Percentiles rank a stretch among this genome's conserved stretches.
phyloP scores from a whole-genome alignment of 495 filamentous ascomycete species.

The Trichoderma virens region DNA sequence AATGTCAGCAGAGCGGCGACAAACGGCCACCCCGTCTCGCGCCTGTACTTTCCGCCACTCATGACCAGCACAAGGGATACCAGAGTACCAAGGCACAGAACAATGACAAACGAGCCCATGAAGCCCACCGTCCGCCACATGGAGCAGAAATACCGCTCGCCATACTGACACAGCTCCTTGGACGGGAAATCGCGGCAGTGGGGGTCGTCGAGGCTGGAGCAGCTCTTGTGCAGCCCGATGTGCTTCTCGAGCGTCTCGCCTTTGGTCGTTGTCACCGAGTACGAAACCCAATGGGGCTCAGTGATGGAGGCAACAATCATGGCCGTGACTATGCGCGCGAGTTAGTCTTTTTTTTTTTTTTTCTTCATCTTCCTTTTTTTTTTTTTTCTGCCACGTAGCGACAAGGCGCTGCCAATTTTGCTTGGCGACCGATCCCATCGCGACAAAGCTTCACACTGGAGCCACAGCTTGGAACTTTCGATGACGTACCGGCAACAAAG shows the following conservation, averaged over 20 bases:
- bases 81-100: conserved; percentile 66
- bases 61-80: conserved; percentile 69
- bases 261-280: conserved; percentile 47
- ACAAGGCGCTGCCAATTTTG: background rate
- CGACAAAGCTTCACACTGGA: background rate
- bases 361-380: too few species aligned
- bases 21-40: conserved; percentile 72
- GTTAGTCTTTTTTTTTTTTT: background rate
- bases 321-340: conserved; percentile 52
- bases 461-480: background rate
- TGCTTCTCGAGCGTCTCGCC: conserved; percentile 52
- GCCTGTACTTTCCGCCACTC: conserved; percentile 64
- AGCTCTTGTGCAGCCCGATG: conserved; percentile 75
- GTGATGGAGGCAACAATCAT: conserved; percentile 70
- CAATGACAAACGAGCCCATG: conserved; percentile 71
- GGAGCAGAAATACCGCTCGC: conserved; percentile 78
- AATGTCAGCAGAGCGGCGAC: conserved; percentile 55
- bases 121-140: conserved; percentile 88
- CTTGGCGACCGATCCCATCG: background rate
- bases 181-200: conserved; percentile 50
- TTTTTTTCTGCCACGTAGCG: too few species aligned
- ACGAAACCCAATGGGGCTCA: conserved; percentile 74
- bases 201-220: conserved; percentile 42
- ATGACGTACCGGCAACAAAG: conserved; percentile 13
- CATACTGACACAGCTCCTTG: conserved; percentile 49